A percentile compares a stretch with the other conserved stretches of the same genome.
These are phyloP conservation scores for Ophiostoma sp. DNA, from an alignment of 2,329 filamentous ascomycete species.

Conservation along the genomic window DNA sequence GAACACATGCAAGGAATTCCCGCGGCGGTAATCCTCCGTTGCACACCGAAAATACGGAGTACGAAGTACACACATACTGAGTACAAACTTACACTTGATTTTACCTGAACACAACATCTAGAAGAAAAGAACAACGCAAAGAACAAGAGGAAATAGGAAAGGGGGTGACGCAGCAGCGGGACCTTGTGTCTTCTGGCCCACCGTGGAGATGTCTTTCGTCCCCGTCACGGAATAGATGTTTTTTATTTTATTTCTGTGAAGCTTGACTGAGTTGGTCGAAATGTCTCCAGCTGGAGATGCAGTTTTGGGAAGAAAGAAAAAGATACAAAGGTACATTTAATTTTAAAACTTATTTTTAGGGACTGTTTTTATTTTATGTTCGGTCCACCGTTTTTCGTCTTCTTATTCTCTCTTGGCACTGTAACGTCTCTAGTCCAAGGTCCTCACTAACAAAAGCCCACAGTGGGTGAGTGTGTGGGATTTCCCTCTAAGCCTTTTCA, in stretches of 20 bases:
- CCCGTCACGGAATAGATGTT: background rate
- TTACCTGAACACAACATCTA: background rate
- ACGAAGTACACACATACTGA: background rate
- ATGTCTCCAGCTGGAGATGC: background rate
- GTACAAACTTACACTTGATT: background rate
- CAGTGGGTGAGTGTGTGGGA: background rate
- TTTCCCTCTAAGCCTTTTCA: constrained; percentile 13
- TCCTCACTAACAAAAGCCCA: background rate
- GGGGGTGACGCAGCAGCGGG: background rate
- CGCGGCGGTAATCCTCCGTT: constrained; percentile 1
- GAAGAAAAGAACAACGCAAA: constrained; percentile 3
- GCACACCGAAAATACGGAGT: background rate
- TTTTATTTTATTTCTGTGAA: background rate
- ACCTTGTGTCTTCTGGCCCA: background rate
- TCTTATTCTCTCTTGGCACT: background rate
- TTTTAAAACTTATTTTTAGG: constrained; percentile 9
- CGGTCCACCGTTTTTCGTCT: background rate
- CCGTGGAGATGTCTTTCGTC: background rate
- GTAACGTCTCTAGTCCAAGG: background rate
- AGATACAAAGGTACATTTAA: background rate
- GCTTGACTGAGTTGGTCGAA: background rate
- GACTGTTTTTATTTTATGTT: background rate
- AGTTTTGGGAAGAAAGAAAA: background rate
- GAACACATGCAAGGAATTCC: background rate
- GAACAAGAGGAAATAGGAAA: background rate